Base-by-base conservation (phyloP, 148 eudicot genomes). In the Pouteria glomerata region DNA sequence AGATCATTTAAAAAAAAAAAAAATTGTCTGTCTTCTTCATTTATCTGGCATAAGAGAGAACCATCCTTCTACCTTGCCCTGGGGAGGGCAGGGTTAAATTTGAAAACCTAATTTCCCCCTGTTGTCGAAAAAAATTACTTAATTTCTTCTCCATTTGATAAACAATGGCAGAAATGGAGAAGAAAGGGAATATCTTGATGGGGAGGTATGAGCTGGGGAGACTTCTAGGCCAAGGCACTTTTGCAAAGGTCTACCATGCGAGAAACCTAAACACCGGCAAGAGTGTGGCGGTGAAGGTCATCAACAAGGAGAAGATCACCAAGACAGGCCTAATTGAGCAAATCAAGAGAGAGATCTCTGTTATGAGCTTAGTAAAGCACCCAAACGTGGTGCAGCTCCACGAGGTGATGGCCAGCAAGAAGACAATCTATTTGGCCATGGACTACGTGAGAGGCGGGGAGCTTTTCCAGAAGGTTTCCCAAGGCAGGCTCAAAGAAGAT, bases 371-470 rank as follows among this genome's bases (percentile, higher is more conserved):
- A 0, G 85, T 85, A 19, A 80, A 69, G 26, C 96, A 90, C 74
- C 89, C 88, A 2, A 85, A 90, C 51, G 76, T 87, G 5, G 92
- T 90, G 8, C 82, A 87, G 60, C 88, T 90, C 19, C 79, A 82
- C 62, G 96, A 90, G 70, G 96, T 90, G 14, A 85, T 90, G 88
- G 96, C 96, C 21, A 87, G 88, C 79, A 87, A 81, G 70, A 74
- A 85, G 10, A 90, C 85, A 71, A 90, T 90, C 35, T 90, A 85
- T 68, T 87, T 90, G 58, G 92, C 76, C 6, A 90, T 90, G 90
- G 96, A 90, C n/a, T 90, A 82, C 45, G 83, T 84, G 3, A 84
- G 75, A 52, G 92, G 96, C 13, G 96, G 96, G 18, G 96, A 90
- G 72, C 87, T 90, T 24, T 90, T 90, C 63, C 69, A 74, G 35